These are phyloP conservation scores for Ulvella scutata DNA, from an alignment of 139 green algal genomes.

Conservation along the genomic window DNA sequence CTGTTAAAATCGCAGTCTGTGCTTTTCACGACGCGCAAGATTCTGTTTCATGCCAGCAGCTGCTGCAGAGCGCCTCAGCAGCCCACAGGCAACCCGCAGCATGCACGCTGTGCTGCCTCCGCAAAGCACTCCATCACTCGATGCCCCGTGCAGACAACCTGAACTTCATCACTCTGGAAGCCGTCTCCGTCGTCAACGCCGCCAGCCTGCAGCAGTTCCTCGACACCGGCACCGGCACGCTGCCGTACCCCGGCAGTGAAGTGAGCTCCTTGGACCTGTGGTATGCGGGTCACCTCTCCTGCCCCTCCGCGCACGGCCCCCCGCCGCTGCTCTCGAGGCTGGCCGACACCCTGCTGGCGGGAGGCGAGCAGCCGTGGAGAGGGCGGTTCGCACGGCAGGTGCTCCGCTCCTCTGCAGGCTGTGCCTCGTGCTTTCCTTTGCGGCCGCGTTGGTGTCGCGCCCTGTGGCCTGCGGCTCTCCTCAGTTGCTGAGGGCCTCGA, in stretches of 20 bases:
- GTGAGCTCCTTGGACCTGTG: background rate
- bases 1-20: too few relatives aligned
- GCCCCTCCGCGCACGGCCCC: background rate
- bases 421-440: background rate
- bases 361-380: background rate
- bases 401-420: background rate
- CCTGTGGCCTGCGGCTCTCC: too few relatives aligned
- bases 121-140: too few relatives aligned
- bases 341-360: background rate
- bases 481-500: too few relatives aligned
- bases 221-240: background rate
- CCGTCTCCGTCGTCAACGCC: background rate
- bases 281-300: background rate
- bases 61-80: too few relatives aligned
- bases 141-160: background rate
- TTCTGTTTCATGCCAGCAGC: too few relatives aligned
- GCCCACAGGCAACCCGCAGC: too few relatives aligned
- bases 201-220: background rate
- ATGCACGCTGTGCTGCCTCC: too few relatives aligned
- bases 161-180: background rate
- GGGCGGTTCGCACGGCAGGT: background rate
- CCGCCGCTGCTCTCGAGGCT: background rate
- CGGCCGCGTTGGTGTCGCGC: too few relatives aligned
- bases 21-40: too few relatives aligned
- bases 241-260: background rate